Evolutionary conservation across 495 filamentous ascomycete species (phyloP).

Genomic region (Xylaria sp.): DNA sequence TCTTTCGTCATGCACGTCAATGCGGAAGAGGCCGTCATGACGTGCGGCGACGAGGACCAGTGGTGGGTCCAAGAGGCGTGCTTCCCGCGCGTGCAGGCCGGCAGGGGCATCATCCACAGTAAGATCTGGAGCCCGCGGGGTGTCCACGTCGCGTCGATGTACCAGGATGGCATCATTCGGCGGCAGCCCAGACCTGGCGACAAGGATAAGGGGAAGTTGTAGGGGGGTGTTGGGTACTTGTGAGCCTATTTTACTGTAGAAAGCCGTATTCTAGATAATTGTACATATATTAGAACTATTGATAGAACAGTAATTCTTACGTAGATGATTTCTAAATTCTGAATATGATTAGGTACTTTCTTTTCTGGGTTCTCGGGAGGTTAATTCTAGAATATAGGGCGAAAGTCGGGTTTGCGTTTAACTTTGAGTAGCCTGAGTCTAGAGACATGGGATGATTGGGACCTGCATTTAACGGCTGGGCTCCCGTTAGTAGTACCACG

Average conservation of each 20-base stretch:
- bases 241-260: neutral
- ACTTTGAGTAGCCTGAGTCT: neutral
- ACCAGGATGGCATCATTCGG: constrained; percentile 64
- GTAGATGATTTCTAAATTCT: neutral
- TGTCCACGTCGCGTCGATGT: constrained; percentile 66
- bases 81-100: constrained; percentile 62
- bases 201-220: constrained; percentile 32
- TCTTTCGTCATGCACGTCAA: constrained; percentile 68
- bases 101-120: constrained; percentile 66
- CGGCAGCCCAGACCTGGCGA: constrained; percentile 32
- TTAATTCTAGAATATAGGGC: neutral
- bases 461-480: too few relatives aligned
- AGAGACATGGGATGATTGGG: neutral
- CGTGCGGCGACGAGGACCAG: constrained; percentile 46
- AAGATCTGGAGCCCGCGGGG: constrained; percentile 69
- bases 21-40: constrained; percentile 50
- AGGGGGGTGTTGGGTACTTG: neutral
- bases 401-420: neutral
- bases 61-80: constrained; percentile 76
- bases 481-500: too few relatives aligned
- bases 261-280: neutral
- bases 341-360: neutral
- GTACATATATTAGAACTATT: neutral
- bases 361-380: neutral
- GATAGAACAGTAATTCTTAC: neutral